Percentiles rank a stretch among this genome's conserved stretches.
These are phyloP conservation scores for Dothideomycetes sp. DNA, from an alignment of 2,329 filamentous ascomycete species.

Conservation along the genomic window DNA sequence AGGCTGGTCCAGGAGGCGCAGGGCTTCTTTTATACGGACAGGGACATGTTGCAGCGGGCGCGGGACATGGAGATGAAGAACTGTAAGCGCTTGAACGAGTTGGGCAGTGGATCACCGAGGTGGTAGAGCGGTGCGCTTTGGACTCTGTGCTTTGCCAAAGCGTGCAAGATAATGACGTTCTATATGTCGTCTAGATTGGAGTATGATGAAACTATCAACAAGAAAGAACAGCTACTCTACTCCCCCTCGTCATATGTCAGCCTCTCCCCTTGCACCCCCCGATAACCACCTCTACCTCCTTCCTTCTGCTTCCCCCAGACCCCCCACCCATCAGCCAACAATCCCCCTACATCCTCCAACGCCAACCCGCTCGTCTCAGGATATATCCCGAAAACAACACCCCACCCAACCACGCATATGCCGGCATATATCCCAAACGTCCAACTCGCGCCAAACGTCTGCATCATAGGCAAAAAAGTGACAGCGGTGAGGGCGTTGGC, in stretches of 20 bases:
- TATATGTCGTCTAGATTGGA: too few species aligned
- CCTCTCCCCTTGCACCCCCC: too few species aligned
- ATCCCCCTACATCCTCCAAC: slow-evolving; percentile 64
- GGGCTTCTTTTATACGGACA: slow-evolving; percentile 78
- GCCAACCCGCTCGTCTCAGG: slow-evolving; percentile 74
- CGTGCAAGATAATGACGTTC: too few species aligned
- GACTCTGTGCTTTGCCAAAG: too few species aligned
- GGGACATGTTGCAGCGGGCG: slow-evolving; percentile 66
- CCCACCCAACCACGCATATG: slow-evolving; percentile 60
- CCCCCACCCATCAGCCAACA: slow-evolving; percentile 65
- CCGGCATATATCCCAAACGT: slow-evolving; percentile 73
- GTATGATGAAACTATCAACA: too few species aligned
- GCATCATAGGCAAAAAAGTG: slow-evolving; percentile 83
- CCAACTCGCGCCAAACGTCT: slow-evolving; percentile 57
- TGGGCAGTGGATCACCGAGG: too few species aligned
- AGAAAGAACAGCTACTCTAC: too few species aligned
- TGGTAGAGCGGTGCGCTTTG: too few species aligned
- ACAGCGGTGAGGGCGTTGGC: slow-evolving; percentile 78
- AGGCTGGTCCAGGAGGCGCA: slow-evolving; percentile 65
- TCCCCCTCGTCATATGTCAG: too few species aligned
- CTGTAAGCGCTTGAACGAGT: too few species aligned
- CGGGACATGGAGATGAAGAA: slow-evolving; percentile 47
- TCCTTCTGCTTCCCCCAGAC: slow-evolving; percentile 13
- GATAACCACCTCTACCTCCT: too few species aligned
- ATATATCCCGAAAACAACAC: slow-evolving; percentile 61